Evolutionary conservation across 2,329 filamentous ascomycete species (phyloP).

Genomic region (Colletotrichum chrysophilum): DNA sequence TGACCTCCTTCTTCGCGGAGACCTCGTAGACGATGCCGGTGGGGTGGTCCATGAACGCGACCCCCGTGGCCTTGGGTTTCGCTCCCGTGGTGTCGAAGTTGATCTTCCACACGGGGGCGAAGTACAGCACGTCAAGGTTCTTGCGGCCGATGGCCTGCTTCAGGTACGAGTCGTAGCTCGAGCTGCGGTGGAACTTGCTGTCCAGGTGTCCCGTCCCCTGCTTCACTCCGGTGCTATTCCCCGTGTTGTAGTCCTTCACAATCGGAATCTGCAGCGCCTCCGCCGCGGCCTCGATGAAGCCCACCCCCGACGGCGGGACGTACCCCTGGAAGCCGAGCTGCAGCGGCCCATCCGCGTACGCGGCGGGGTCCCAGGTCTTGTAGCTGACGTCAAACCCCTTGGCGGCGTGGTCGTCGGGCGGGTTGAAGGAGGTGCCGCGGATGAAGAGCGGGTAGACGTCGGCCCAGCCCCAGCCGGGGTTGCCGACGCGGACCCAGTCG

Average conservation of each 20-base stretch:
- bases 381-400: slow-evolving; percentile 29
- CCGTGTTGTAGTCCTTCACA: slow-evolving; percentile 29
- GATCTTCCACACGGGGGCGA: slow-evolving; percentile 26
- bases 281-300: slow-evolving; percentile 28
- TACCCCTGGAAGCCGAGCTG: slow-evolving; percentile 30
- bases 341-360: slow-evolving; percentile 29
- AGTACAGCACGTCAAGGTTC: slow-evolving; percentile 30
- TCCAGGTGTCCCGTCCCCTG: slow-evolving; percentile 30
- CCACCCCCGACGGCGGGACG: slow-evolving; percentile 31
- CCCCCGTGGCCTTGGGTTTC: slow-evolving; percentile 25
- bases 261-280: slow-evolving; percentile 26
- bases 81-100: slow-evolving; percentile 19
- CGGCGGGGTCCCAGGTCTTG: slow-evolving; percentile 29
- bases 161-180: slow-evolving; percentile 29
- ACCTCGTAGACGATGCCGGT: slow-evolving; percentile 22
- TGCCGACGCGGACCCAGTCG: slow-evolving; percentile 34
- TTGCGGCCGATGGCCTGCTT: slow-evolving; percentile 22
- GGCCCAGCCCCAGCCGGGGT: slow-evolving; percentile 36
- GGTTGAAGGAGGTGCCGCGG: slow-evolving; percentile 29
- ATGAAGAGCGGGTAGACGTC: slow-evolving; percentile 27
- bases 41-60: slow-evolving; percentile 30
- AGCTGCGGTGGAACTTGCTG: slow-evolving; percentile 26
- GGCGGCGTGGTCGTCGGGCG: slow-evolving; percentile 20
- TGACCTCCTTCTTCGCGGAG: slow-evolving; percentile 18
- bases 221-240: slow-evolving; percentile 31